Conservation (phyloP, 164 flowering plant species). For the Paratinospora sagittata region DNA sequence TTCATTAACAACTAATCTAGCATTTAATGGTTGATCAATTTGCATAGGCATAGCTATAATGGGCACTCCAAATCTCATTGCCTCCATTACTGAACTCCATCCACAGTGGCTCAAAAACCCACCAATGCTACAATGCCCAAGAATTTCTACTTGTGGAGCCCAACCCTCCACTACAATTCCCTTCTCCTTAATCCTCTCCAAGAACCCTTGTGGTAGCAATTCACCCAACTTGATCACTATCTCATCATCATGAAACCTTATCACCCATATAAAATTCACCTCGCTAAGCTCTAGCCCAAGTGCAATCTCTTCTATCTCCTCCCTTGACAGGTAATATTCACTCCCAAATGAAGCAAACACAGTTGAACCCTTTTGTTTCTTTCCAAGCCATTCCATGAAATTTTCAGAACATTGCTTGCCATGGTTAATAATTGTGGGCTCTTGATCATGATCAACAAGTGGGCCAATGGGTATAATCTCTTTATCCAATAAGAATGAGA, state of each 20-base stretch:
- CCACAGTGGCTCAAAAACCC: constrained; percentile 38
- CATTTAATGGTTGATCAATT: constrained; percentile 39
- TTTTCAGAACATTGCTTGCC: background rate
- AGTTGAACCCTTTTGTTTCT: constrained; percentile 16
- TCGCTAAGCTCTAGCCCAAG: constrained; percentile 28
- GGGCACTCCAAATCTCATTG: constrained; percentile 30
- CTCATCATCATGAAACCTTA: constrained; percentile 25
- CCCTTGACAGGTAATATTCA: constrained; percentile 28
- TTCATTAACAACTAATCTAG: constrained; percentile 32
- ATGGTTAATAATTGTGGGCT: constrained; percentile 1
- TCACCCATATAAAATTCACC: constrained; percentile 32
- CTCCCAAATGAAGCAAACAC: constrained; percentile 38
- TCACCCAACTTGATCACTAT: background rate
- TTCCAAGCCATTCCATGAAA: constrained; percentile 24
- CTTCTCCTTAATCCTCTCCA: constrained; percentile 19
- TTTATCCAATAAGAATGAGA: constrained; percentile 9
- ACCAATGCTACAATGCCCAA: constrained; percentile 21
- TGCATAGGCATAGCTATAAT: constrained; percentile 40
- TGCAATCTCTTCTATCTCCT: constrained; percentile 31
- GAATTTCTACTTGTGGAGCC: constrained; percentile 28
- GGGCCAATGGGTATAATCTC: constrained; percentile 27
- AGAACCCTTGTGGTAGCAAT: constrained; percentile 25
- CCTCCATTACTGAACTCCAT: constrained; percentile 35
- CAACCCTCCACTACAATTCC: constrained; percentile 32
- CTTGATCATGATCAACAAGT: constrained; percentile 26